A percentile compares a stretch with the other conserved stretches of the same genome.
phyloP scores from a whole-genome alignment of 805 yeast species.

The Sugiyamaella valdiviana region DNA sequence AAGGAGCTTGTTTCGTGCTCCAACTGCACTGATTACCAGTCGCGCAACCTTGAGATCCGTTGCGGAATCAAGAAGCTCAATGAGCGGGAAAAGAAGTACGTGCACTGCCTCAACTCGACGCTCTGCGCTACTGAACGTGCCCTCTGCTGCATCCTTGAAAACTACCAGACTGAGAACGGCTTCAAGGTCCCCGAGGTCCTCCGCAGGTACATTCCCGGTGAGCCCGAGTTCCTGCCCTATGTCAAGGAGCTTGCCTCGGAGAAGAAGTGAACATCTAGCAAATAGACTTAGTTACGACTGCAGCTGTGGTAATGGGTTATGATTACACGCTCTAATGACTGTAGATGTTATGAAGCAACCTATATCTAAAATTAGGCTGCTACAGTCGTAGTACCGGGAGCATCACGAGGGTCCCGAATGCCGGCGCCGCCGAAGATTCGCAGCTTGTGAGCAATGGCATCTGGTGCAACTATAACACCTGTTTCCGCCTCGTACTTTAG shows the following conservation, averaged over 20 bases:
- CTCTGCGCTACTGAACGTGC: slow-evolving; percentile 98
- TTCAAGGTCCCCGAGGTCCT: slow-evolving; percentile 88
- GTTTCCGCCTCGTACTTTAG: slow-evolving; percentile 40
- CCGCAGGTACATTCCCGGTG: slow-evolving; percentile 95
- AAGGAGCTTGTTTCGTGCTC: slow-evolving; percentile 98
- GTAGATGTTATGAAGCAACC: too few species aligned
- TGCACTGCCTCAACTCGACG: slow-evolving; percentile 96
- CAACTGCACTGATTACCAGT: slow-evolving; percentile 98
- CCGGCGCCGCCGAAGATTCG: slow-evolving; percentile 3
- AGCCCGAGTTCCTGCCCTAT: slow-evolving; percentile 93
- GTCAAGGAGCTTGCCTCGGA: slow-evolving; percentile 89
- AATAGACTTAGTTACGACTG: not conserved
- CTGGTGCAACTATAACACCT: slow-evolving; percentile 14
- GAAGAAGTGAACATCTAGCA: not conserved
- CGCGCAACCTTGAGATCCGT: slow-evolving; percentile 96
- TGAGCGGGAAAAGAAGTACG: slow-evolving; percentile 94
- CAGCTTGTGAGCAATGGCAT: slow-evolving; percentile 4
- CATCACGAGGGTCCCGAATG: not conserved
- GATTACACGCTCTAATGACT: too few species aligned
- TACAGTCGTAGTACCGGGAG: too few species aligned
- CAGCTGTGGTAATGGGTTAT: too few species aligned
- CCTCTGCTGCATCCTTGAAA: slow-evolving; percentile 92
- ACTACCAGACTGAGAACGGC: slow-evolving; percentile 97
- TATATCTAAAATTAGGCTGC: too few species aligned
- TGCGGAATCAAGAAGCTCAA: slow-evolving; percentile 95